Evolutionary conservation across 352 stramenopile genomes (phyloP).

Genomic region (Globisporangium alternatum): DNA sequence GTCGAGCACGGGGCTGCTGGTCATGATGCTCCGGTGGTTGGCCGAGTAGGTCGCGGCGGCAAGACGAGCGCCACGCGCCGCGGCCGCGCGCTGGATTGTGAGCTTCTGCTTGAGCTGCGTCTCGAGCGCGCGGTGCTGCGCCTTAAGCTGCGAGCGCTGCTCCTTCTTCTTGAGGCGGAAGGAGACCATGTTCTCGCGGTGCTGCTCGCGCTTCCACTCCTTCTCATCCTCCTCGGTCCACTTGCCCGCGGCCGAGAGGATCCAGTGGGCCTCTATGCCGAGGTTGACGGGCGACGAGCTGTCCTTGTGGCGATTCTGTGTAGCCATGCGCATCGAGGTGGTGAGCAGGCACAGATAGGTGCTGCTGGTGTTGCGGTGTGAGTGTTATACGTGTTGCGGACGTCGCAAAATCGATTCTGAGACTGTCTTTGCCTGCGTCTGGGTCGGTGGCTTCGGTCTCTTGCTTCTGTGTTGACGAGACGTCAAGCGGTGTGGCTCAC

Average conservation of each 20-base stretch:
- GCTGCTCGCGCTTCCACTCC: constrained; percentile 46
- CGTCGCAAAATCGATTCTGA: constrained; percentile 12
- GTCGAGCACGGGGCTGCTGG: not conserved
- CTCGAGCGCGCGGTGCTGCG: constrained; percentile 34
- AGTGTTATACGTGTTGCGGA: not conserved
- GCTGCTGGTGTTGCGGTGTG: not conserved
- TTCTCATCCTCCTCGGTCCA: constrained; percentile 51
- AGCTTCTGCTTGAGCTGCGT: constrained; percentile 33
- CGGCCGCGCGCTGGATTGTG: constrained; percentile 28
- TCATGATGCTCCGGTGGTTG: not conserved
- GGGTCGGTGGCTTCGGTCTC: not conserved
- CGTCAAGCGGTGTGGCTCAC: not conserved
- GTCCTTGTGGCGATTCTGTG: constrained; percentile 12
- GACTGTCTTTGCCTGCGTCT: not conserved
- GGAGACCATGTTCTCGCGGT: constrained; percentile 51
- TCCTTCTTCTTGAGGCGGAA: constrained; percentile 53
- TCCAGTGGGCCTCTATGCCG: constrained; percentile 40
- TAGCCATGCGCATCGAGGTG: constrained; percentile 4
- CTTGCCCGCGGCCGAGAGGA: constrained; percentile 37
- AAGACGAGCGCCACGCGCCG: constrained; percentile 14
- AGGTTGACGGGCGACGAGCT: constrained; percentile 21
- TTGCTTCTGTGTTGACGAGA: not conserved
- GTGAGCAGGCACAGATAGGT: not conserved
- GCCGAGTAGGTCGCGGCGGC: constrained; percentile 1
- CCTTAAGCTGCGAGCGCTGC: constrained; percentile 36